A percentile compares a stretch with the other conserved stretches of the same genome.
These are phyloP conservation scores for Ophiostoma triangulosporum DNA, from an alignment of 2,329 filamentous ascomycete species.

Conservation along the genomic window DNA sequence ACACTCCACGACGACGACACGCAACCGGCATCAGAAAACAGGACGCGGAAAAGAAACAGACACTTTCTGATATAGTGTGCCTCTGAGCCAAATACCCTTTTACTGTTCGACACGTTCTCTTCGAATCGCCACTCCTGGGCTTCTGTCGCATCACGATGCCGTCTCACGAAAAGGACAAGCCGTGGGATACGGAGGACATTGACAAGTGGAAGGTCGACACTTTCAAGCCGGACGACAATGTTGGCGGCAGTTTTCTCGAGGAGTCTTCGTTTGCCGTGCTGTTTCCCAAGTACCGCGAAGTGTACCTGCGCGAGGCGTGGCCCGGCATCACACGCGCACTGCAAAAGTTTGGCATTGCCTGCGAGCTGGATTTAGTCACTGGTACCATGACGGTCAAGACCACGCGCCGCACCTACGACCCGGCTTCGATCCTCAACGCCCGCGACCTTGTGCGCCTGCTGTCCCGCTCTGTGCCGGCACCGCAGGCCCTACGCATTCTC, in stretches of 20 bases:
- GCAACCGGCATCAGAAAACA: too few relatives aligned
- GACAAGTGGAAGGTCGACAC: constrained; percentile 92
- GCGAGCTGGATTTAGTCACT: constrained; percentile 85
- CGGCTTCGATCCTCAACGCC: constrained; percentile 83
- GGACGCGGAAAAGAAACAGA: neutral
- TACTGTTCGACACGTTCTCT: too few relatives aligned
- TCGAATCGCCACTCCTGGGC: too few relatives aligned
- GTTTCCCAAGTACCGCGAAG: constrained; percentile 94
- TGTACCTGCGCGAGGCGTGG: constrained; percentile 88
- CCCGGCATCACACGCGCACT: constrained; percentile 77
- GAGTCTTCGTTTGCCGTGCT: constrained; percentile 80
- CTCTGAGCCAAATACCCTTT: neutral
- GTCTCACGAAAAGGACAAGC: constrained; percentile 79
- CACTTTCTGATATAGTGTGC: neutral
- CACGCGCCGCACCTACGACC: constrained; percentile 81
- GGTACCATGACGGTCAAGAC: constrained; percentile 96
- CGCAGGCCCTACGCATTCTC: constrained; percentile 86
- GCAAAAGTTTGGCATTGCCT: constrained; percentile 78
- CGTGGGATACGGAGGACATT: constrained; percentile 92
- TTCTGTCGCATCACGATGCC: constrained; percentile 45
- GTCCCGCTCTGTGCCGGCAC: constrained; percentile 79
- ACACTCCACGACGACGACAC: neutral
- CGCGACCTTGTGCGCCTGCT: constrained; percentile 89
- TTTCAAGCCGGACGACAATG: constrained; percentile 78
- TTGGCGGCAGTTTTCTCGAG: constrained; percentile 73